Conservation (phyloP, 2,329 filamentous ascomycete species). For the Penicillium sumatraense region DNA sequence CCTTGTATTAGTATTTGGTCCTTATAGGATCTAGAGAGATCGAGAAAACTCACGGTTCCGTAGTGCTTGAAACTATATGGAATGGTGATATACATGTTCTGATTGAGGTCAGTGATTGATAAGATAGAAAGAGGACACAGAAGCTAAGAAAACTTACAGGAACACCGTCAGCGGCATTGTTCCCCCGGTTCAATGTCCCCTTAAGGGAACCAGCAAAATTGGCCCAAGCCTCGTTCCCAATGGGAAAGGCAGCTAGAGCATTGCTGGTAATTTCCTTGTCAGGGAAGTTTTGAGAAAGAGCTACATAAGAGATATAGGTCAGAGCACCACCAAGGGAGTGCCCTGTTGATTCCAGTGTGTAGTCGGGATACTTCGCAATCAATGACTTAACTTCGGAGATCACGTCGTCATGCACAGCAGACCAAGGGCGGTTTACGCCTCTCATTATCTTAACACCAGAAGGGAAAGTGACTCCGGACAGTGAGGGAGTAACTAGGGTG, state of each 20-base stretch:
- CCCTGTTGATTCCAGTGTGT: conserved; percentile 34
- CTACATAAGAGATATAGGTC: conserved; percentile 38
- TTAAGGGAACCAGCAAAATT: conserved; percentile 27
- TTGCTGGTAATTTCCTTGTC: conserved; percentile 33
- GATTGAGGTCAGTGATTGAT: neutral
- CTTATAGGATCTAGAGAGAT: neutral
- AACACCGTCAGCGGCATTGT: conserved; percentile 33
- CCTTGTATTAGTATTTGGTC: neutral
- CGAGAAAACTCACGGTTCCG: conserved; percentile 26
- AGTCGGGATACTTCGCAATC: conserved; percentile 31
- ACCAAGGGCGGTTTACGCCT: conserved; percentile 33
- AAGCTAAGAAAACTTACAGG: conserved; percentile 21
- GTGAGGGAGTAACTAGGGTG: conserved; percentile 24
- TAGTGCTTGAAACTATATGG: conserved; percentile 32
- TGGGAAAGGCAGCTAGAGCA: conserved; percentile 38
- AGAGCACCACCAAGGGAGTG: conserved; percentile 38
- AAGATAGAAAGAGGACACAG: too few relatives aligned
- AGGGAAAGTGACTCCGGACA: conserved; percentile 36
- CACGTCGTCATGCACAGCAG: conserved; percentile 33
- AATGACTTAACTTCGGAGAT: conserved; percentile 33
- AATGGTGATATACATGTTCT: conserved; percentile 32
- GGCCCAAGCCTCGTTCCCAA: conserved; percentile 34
- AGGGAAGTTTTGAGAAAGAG: conserved; percentile 36
- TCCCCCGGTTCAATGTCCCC: conserved; percentile 33
- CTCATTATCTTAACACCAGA: conserved; percentile 32